Evolutionary conservation across 164 flowering plant species (phyloP).

Genomic region (Brasenia schreberi): DNA sequence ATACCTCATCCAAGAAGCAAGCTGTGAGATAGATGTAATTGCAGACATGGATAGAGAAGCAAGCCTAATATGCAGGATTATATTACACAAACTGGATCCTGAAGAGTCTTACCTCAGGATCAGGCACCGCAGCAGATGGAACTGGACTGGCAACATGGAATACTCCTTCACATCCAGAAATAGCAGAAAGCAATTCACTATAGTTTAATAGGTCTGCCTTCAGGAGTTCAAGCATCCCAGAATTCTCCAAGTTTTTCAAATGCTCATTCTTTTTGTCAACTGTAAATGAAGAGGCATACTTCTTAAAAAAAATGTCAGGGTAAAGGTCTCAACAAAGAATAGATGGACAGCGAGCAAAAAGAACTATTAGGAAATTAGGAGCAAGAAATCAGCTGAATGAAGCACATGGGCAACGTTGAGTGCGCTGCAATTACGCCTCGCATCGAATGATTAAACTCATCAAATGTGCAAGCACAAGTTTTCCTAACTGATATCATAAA

Average conservation of each 20-base stretch:
- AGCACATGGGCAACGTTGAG: too few species aligned
- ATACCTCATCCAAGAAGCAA: neutral
- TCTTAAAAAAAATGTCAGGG: too few species aligned
- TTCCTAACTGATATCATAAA: too few species aligned
- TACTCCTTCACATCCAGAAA: slow-evolving; percentile 5
- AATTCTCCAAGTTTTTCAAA: slow-evolving; percentile 30
- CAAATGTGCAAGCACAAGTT: too few species aligned
- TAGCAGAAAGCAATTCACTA: neutral
- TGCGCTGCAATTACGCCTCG: too few species aligned
- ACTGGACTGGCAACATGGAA: slow-evolving; percentile 7
- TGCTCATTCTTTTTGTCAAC: slow-evolving; percentile 37
- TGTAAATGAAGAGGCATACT: slow-evolving; percentile 3
- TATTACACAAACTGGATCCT: neutral
- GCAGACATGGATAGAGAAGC: neutral
- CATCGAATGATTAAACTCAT: too few species aligned
- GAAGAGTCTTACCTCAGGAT: slow-evolving; percentile 4
- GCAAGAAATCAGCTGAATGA: neutral
- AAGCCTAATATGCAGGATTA: neutral
- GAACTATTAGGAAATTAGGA: neutral
- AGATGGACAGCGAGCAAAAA: neutral
- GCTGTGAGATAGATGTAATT: neutral
- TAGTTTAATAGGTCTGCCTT: slow-evolving; percentile 16
- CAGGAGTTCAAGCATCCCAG: slow-evolving; percentile 36
- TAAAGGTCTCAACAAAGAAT: too few species aligned
- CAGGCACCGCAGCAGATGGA: neutral